These are phyloP conservation scores for Candida morakotiae DNA, from an alignment of 805 yeast species.

Conservation along the genomic window DNA sequence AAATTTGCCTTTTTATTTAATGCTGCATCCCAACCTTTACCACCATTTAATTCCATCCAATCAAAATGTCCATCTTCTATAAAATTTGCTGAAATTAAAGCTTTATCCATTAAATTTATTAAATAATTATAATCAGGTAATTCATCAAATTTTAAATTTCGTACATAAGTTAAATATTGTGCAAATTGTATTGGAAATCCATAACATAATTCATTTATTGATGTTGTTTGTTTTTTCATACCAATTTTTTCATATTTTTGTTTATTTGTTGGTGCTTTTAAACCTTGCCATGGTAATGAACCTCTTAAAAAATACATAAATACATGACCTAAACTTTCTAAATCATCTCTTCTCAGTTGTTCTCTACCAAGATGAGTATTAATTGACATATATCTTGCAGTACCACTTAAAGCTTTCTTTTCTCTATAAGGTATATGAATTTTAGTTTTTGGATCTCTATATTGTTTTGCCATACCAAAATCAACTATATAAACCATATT, in stretches of 20 bases:
- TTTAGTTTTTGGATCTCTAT: constrained; percentile 93
- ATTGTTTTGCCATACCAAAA: constrained; percentile 98
- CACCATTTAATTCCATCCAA: constrained; percentile 96
- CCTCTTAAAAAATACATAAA: constrained; percentile 93
- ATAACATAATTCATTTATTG: constrained; percentile 77
- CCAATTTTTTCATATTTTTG: constrained; percentile 98
- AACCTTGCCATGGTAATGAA: constrained; percentile 97
- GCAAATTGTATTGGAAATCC: constrained; percentile 93
- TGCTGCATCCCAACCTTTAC: constrained; percentile 92
- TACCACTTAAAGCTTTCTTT: constrained; percentile 91
- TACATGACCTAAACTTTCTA: constrained; percentile 95
- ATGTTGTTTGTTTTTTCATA: constrained; percentile 88
- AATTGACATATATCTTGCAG: constrained; percentile 98
- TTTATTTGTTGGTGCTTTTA: constrained; percentile 96
- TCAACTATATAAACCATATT: constrained; percentile 87
- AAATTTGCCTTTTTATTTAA: constrained; percentile 88
- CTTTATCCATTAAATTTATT: constrained; percentile 72
- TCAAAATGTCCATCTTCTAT: constrained; percentile 86
- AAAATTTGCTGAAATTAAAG: constrained; percentile 67
- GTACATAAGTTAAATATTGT: constrained; percentile 82
- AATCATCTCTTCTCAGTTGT: constrained; percentile 93
- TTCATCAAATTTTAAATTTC: constrained; percentile 87
- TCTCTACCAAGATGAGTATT: constrained; percentile 97
- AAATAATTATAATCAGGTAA: constrained; percentile 91
- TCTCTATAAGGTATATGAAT: constrained; percentile 96